Percentiles rank a stretch among this genome's conserved stretches.
Conservation (phyloP, 768 basidiomycete genomes). For the Gloeophyllum trabeum region DNA sequence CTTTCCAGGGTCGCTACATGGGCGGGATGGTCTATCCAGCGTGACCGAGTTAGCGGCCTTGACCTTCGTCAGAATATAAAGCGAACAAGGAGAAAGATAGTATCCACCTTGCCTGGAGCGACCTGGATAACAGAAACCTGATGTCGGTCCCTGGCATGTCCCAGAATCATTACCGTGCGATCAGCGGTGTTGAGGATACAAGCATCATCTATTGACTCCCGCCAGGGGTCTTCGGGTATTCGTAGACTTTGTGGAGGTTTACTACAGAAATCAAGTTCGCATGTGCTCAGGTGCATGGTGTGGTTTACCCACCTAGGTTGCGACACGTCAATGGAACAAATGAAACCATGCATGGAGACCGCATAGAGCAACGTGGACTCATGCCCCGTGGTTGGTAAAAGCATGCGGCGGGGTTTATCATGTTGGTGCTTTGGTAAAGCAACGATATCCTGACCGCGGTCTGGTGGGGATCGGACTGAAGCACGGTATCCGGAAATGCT, state of each 20-base stretch:
- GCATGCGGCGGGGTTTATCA: slow-evolving; percentile 26
- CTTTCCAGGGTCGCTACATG: too few relatives aligned
- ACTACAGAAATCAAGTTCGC: not conserved
- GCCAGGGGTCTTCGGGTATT: not conserved
- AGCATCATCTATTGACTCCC: slow-evolving; percentile 29
- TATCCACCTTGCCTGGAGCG: slow-evolving; percentile 17
- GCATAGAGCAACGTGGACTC: too few relatives aligned
- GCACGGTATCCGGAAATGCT: too few relatives aligned
- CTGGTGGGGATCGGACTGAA: too few relatives aligned
- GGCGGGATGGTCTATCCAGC: too few relatives aligned
- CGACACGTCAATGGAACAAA: slow-evolving; percentile 19
- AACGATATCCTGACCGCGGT: too few relatives aligned
- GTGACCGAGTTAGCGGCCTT: too few relatives aligned
- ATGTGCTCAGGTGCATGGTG: too few relatives aligned
- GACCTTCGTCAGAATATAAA: too few relatives aligned
- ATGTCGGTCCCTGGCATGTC: slow-evolving; percentile 22
- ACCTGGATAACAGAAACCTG: slow-evolving; percentile 10
- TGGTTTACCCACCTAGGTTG: too few relatives aligned
- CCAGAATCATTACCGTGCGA: slow-evolving; percentile 20
- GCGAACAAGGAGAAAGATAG: too few relatives aligned
- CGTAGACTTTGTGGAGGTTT: not conserved
- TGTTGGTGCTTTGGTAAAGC: slow-evolving; percentile 14
- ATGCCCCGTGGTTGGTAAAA: slow-evolving; percentile 11
- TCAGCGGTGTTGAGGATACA: slow-evolving; percentile 21
- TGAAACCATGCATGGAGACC: slow-evolving; percentile 25